Evolutionary conservation across 768 basidiomycete genomes (phyloP).

Genomic region (Boletus rubescentipes): DNA sequence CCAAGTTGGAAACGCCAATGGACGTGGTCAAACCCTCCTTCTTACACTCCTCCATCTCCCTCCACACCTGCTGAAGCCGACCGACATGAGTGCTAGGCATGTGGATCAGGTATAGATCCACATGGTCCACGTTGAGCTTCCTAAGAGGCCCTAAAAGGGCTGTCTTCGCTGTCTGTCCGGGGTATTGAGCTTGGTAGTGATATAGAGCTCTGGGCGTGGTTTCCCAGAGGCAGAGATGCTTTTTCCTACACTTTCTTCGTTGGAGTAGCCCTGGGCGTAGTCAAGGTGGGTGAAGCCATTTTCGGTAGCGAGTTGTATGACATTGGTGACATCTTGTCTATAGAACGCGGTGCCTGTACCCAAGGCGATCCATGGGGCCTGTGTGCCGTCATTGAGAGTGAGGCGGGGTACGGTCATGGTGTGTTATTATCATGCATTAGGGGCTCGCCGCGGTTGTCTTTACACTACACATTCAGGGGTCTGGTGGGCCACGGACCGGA

Average conservation of each 20-base stretch:
- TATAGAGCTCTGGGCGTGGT: neutral
- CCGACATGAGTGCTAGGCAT: neutral
- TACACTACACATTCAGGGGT: neutral
- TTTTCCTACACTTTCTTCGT: constrained; percentile 4
- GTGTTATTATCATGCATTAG: too few species aligned
- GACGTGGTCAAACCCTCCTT: constrained; percentile 3
- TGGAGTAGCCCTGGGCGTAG: constrained; percentile 4
- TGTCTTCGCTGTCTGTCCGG: too few species aligned
- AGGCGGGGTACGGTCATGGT: neutral
- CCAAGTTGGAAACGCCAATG: constrained; percentile 2
- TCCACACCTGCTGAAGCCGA: neutral
- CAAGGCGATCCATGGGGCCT: constrained; percentile 1
- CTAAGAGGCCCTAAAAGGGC: too few species aligned
- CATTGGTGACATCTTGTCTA: neutral
- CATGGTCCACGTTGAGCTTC: too few species aligned
- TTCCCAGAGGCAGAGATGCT: neutral
- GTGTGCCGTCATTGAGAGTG: neutral
- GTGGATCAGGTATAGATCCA: constrained; percentile 1
- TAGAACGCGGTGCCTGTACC: neutral
- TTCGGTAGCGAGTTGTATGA: neutral
- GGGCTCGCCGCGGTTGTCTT: too few species aligned
- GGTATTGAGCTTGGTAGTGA: too few species aligned
- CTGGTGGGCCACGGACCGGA: too few species aligned
- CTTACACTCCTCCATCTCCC: constrained; percentile 3
- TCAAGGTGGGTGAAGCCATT: neutral